Evolutionary conservation across 2,329 filamentous ascomycete species (phyloP).

Genomic region (Hymenoscyphus linearis): DNA sequence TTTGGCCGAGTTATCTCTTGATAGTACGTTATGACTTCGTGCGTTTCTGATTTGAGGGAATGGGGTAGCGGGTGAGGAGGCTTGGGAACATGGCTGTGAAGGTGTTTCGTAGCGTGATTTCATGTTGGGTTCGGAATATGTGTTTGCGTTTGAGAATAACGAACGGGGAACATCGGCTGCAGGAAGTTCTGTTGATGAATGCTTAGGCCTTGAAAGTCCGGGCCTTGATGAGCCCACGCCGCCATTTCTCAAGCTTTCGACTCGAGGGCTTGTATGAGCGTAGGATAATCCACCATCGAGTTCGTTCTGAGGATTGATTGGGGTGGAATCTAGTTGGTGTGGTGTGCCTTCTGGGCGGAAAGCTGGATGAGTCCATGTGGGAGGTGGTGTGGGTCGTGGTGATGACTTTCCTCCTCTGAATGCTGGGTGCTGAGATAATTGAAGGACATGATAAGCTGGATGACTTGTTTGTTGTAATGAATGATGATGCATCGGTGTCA

Average conservation of each 20-base stretch:
- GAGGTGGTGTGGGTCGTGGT: constrained; percentile 6
- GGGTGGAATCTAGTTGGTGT: constrained; percentile 8
- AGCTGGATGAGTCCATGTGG: constrained; percentile 6
- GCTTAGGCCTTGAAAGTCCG: background rate
- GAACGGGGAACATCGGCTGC: background rate
- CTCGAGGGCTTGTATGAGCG: background rate
- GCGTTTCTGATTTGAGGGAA: background rate
- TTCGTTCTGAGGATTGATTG: constrained; percentile 9
- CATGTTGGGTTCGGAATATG: background rate
- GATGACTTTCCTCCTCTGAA: constrained; percentile 13
- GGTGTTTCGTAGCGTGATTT: constrained; percentile 3
- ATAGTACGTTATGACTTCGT: background rate
- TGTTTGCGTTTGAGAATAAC: background rate
- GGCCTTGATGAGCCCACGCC: background rate
- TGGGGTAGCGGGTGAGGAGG: background rate
- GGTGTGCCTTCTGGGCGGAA: background rate
- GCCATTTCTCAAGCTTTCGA: background rate
- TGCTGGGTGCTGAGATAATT: constrained; percentile 18
- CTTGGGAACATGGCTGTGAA: constrained; percentile 3
- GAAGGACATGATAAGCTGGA: constrained; percentile 19
- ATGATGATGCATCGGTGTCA: constrained; percentile 11
- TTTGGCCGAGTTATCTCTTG: constrained; percentile 5
- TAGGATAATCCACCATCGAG: constrained; percentile 6
- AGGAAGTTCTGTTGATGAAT: background rate
- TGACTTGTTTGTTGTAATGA: constrained; percentile 14